Conservation (phyloP, 306 rosid species). For the Ochetophila trinervis region DNA sequence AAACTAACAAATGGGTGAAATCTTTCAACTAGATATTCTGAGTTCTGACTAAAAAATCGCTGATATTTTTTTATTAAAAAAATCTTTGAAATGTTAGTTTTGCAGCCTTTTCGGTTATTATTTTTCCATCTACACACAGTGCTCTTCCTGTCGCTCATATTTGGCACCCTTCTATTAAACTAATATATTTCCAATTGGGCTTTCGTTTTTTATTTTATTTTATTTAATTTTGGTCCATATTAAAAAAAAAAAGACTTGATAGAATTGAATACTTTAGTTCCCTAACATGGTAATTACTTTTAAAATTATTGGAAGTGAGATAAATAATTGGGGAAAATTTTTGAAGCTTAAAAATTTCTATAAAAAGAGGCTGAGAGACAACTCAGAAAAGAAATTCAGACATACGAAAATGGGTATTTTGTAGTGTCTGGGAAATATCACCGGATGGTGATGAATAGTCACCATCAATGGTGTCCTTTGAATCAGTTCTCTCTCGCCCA, state of each 20-base stretch:
- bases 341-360: not conserved
- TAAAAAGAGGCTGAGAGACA: slow-evolving; percentile 4
- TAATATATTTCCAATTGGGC: not conserved
- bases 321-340: slow-evolving; percentile 14
- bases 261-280: slow-evolving; percentile 23
- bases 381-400: not conserved
- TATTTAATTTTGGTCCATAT: not conserved
- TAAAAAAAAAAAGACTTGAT: not conserved
- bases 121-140: not conserved
- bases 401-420: slow-evolving; percentile 28
- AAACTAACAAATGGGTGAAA: slow-evolving; percentile 55
- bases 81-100: slow-evolving; percentile 14
- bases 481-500: slow-evolving; percentile 74
- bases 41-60: slow-evolving; percentile 41
- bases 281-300: slow-evolving; percentile 10
- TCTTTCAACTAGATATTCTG: slow-evolving; percentile 45
- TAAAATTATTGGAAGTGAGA: slow-evolving; percentile 9
- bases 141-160: not conserved
- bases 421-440: slow-evolving; percentile 56
- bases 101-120: not conserved
- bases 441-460: slow-evolving; percentile 77
- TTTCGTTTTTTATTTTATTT: not conserved
- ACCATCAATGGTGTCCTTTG: slow-evolving; percentile 78
- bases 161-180: not conserved
- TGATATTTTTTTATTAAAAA: slow-evolving; percentile 1